Conservation (phyloP, 1,139 yeast species). For the Geotrichum siamense region DNA sequence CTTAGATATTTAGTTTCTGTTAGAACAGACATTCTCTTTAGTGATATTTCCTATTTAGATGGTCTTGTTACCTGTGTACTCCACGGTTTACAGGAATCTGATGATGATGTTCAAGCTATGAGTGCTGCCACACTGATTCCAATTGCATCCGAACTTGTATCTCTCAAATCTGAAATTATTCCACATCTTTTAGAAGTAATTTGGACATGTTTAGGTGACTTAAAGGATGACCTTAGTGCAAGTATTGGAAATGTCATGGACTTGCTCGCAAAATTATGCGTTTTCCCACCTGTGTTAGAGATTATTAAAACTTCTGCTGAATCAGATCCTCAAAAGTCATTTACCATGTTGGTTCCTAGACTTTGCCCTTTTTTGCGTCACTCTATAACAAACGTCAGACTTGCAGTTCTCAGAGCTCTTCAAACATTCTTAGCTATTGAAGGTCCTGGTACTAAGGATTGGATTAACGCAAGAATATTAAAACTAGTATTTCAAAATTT, state of each 20-base stretch:
- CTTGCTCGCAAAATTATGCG: slow-evolving; percentile 76
- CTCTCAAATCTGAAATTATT: slow-evolving; percentile 52
- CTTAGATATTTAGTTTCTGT: slow-evolving; percentile 87
- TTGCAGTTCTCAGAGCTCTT: slow-evolving; percentile 77
- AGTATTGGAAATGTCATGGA: slow-evolving; percentile 97
- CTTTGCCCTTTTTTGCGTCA: slow-evolving; percentile 90
- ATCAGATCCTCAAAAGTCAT: slow-evolving; percentile 45
- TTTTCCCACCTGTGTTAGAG: slow-evolving; percentile 68
- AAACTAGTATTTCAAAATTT: slow-evolving; percentile 81
- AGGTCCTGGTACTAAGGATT: slow-evolving; percentile 48
- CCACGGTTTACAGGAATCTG: slow-evolving; percentile 74
- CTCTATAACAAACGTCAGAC: slow-evolving; percentile 85
- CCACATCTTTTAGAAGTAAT: slow-evolving; percentile 64
- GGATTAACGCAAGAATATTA: slow-evolving; percentile 71
- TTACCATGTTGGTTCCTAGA: slow-evolving; percentile 77
- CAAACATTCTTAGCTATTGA: slow-evolving; percentile 70
- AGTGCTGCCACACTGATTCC: slow-evolving; percentile 93
- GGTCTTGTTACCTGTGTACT: slow-evolving; percentile 77
- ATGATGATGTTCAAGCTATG: slow-evolving; percentile 96
- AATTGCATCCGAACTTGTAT: slow-evolving; percentile 76
- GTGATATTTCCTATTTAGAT: slow-evolving; percentile 47
- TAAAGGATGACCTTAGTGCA: slow-evolving; percentile 87
- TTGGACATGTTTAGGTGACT: slow-evolving; percentile 80
- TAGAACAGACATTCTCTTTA: slow-evolving; percentile 65
- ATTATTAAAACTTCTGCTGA: slow-evolving; percentile 52